Conservation (phyloP, 192 early-diverging fungal genomes). For the Entrophospora sp. region DNA sequence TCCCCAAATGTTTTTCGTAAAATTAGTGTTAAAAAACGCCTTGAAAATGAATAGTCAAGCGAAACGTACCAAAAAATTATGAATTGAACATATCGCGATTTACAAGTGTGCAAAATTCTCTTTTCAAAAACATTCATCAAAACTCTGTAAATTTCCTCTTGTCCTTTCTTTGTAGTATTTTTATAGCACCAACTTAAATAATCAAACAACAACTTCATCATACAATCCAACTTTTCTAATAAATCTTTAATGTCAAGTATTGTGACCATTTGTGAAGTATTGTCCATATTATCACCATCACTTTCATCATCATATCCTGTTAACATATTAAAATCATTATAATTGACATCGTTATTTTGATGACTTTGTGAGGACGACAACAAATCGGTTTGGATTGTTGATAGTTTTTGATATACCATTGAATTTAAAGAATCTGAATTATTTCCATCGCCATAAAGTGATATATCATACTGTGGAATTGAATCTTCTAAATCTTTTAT, state of each 20-base stretch:
- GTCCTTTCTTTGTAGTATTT: constrained; percentile 22
- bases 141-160: constrained; percentile 51
- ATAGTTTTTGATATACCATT: constrained; percentile 20
- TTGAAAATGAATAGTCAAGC: constrained; percentile 69
- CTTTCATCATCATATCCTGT: constrained; percentile 32
- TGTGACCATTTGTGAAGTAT: constrained; percentile 29
- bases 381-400: constrained; percentile 23
- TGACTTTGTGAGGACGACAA: neutral
- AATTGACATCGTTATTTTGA: constrained; percentile 5
- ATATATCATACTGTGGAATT: constrained; percentile 16
- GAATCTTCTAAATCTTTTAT: constrained; percentile 52
- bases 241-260: constrained; percentile 42
- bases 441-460: neutral
- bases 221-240: constrained; percentile 63
- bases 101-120: constrained; percentile 75
- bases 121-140: constrained; percentile 74
- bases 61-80: constrained; percentile 71
- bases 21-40: constrained; percentile 56
- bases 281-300: constrained; percentile 32
- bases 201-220: constrained; percentile 57
- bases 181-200: constrained; percentile 41
- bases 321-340: constrained; percentile 31
- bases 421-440: neutral
- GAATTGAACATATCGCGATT: constrained; percentile 88
- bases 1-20: constrained; percentile 39